A percentile compares a stretch with the other conserved stretches of the same genome.
phyloP scores from a whole-genome alignment of 257 asterid genomes.

The Ophiorrhiza pumila region DNA sequence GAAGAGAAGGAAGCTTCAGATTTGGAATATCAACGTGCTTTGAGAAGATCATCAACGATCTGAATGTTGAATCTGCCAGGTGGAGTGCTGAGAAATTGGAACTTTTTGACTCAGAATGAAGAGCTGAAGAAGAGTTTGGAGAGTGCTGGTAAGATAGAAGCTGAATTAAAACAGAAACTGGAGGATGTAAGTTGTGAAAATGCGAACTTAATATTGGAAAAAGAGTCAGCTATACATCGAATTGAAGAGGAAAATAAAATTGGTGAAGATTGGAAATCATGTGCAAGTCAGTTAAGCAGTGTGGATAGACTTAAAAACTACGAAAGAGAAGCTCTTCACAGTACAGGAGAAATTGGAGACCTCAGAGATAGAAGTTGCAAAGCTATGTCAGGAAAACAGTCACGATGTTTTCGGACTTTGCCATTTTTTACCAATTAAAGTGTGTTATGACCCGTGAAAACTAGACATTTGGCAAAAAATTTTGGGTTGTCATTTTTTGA shows the following conservation, averaged over 20 bases:
- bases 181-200: slow-evolving; percentile 36
- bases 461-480: no score
- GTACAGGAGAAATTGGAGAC: slow-evolving; percentile 37
- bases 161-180: slow-evolving; percentile 50
- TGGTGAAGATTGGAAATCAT: slow-evolving; percentile 37
- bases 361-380: slow-evolving; percentile 42
- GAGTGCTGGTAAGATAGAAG: slow-evolving; percentile 38
- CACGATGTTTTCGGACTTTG: no score
- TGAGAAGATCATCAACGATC: slow-evolving; percentile 38
- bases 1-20: slow-evolving; percentile 60
- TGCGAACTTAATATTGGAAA: slow-evolving; percentile 31
- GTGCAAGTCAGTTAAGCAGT: slow-evolving; percentile 24
- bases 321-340: slow-evolving; percentile 35
- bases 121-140: slow-evolving; percentile 41
- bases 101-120: slow-evolving; percentile 40
- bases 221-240: slow-evolving; percentile 34
- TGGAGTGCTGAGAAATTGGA: slow-evolving; percentile 42
- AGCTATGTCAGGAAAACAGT: slow-evolving; percentile 41
- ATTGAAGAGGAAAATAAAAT: slow-evolving; percentile 42
- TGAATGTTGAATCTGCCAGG: slow-evolving; percentile 42
- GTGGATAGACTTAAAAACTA: slow-evolving; percentile 40
- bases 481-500: no score
- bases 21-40: slow-evolving; percentile 37
- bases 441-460: no score
- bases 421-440: no score